These are phyloP conservation scores for Candida suzukii DNA, from an alignment of 805 yeast species.

Conservation along the genomic window DNA sequence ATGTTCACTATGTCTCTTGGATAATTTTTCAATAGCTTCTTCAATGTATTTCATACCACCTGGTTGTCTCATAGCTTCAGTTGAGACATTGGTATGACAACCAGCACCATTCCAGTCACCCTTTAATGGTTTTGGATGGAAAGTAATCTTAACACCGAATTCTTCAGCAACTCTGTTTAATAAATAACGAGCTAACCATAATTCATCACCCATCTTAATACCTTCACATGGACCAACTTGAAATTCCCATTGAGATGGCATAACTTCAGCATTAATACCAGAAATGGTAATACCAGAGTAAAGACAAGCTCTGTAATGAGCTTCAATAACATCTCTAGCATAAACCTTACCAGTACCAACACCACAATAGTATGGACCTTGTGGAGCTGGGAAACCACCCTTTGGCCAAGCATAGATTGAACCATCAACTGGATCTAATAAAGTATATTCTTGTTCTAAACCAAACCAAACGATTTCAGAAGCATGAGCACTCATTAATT, in stretches of 20 bases:
- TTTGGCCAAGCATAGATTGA: slow-evolving; percentile 97
- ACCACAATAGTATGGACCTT: slow-evolving; percentile 99
- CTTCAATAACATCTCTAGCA: slow-evolving; percentile 97
- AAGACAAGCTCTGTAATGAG: slow-evolving; percentile 97
- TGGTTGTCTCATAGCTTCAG: slow-evolving; percentile 80
- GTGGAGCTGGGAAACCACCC: slow-evolving; percentile 99
- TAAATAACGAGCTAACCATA: slow-evolving; percentile 93
- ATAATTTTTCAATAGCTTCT: slow-evolving; percentile 84
- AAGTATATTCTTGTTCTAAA: slow-evolving; percentile 96
- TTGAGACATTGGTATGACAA: slow-evolving; percentile 98
- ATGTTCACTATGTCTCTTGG: slow-evolving; percentile 96
- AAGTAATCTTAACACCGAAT: slow-evolving; percentile 95
- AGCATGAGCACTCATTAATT: slow-evolving; percentile 88
- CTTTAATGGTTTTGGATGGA: slow-evolving; percentile 98
- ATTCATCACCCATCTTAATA: slow-evolving; percentile 93
- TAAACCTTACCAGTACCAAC: slow-evolving; percentile 98
- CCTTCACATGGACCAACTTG: slow-evolving; percentile 99
- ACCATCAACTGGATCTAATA: slow-evolving; percentile 79
- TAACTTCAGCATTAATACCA: slow-evolving; percentile 98
- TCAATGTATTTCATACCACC: slow-evolving; percentile 97
- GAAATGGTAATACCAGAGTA: slow-evolving; percentile 86
- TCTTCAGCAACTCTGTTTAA: slow-evolving; percentile 96
- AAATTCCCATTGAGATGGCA: slow-evolving; percentile 99
- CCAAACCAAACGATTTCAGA: slow-evolving; percentile 92
- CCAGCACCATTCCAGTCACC: slow-evolving; percentile 99